Base-by-base conservation (phyloP, 2,329 filamentous ascomycete genomes). In the Fusarium paranaense region DNA sequence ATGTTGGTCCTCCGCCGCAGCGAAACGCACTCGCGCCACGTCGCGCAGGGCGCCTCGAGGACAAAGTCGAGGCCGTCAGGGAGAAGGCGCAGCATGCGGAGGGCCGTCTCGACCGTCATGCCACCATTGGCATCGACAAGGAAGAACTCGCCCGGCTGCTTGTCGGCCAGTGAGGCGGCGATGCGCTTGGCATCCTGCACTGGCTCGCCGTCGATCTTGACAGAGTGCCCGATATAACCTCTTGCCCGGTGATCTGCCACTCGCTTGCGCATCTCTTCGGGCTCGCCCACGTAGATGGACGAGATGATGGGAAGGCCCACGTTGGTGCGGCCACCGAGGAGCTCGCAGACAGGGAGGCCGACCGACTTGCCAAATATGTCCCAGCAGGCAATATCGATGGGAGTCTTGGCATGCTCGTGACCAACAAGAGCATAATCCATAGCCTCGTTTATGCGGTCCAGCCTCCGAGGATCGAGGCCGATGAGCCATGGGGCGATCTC, bases 361-460 rank as follows among this genome's bases (percentile, higher is more conserved):
- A 73, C 69, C 20, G 67, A 59, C 60, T 73, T 76, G 33, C 73
- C 64, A n/a, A 75, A 60, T 13, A 75, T 62, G 20, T 76, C 71
- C 74, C 71, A 76, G 54, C 73, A 76, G 18, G 71, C 71, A 56
- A 76, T 57, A 20, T 76, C 73, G 6, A 76, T 67, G 4, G 73
- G 66, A 10, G 62, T 64, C 65, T 74, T 75, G 33, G 61, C 73
- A 40, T 76, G 66, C 42, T 61, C 50, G 6, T 76, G 72, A 18
- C 66, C 64, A 18, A 70, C 11, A n/a, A 76, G 45, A 6, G 70
- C 57, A 42, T 40, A 57, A 8, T 73, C 72, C 70, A 76, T 76
- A 7, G 67, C 70, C 30, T 73, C 70, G n/a, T 76, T 73, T 30
- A 76, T 75, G 18, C 72, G 72, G 27, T 76, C 72, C 11, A 73